Conservation (phyloP, 106 monocot species). For the Platanthera zijinensis region DNA sequence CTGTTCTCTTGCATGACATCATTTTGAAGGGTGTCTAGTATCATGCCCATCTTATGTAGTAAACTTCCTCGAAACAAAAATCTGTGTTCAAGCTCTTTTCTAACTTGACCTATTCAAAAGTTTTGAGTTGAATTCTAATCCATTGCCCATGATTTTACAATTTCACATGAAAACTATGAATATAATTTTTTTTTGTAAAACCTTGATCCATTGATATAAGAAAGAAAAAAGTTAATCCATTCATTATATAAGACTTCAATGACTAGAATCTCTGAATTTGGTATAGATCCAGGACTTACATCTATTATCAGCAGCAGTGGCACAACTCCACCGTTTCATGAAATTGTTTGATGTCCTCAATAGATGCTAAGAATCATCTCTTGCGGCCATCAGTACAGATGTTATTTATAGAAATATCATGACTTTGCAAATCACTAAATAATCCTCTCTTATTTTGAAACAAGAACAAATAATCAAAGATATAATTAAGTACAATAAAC, state of each 20-base stretch:
- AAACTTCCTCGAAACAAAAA: slow-evolving; percentile 53
- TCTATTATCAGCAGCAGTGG: slow-evolving; percentile 48
- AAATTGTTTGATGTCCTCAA: slow-evolving; percentile 50
- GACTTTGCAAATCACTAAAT: no score
- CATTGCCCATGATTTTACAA: not conserved
- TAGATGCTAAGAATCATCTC: slow-evolving; percentile 78
- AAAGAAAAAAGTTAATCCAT: not conserved
- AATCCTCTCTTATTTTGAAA: no score
- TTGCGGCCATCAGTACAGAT: slow-evolving; percentile 6
- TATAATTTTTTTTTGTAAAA: not conserved
- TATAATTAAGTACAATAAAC: no score
- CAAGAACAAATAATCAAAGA: no score
- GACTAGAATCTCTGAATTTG: not conserved
- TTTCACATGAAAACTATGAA: not conserved
- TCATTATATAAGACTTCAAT: not conserved
- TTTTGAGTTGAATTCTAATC: not conserved
- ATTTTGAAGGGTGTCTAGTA: slow-evolving; percentile 65
- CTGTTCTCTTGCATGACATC: slow-evolving; percentile 80
- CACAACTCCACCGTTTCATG: slow-evolving; percentile 40
- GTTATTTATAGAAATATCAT: no score
- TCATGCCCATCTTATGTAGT: slow-evolving; percentile 61
- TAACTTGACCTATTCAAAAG: slow-evolving; percentile 48
- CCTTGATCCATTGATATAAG: not conserved
- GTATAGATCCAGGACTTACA: slow-evolving; percentile 25
- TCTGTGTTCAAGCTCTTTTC: slow-evolving; percentile 72